A percentile compares a stretch with the other conserved stretches of the same genome.
These are phyloP conservation scores for Clarireedia sp. DNA, from an alignment of 2,329 filamentous ascomycete genomes.

Conservation along the genomic window DNA sequence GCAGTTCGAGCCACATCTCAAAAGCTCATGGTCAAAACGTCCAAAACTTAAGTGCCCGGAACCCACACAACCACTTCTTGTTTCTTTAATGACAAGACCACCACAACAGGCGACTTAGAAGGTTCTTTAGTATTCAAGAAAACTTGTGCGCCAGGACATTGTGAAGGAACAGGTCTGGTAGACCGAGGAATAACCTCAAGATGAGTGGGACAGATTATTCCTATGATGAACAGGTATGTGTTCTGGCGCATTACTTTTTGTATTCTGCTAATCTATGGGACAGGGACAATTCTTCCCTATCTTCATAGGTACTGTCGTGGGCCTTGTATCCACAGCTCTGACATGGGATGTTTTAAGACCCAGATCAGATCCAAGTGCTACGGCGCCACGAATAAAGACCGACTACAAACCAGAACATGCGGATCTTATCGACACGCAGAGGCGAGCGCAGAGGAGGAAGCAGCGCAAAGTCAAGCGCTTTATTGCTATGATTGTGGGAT, in stretches of 20 bases:
- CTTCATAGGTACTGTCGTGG: conserved; percentile 88
- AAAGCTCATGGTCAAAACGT: conserved; percentile 4
- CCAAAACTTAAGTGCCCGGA: neutral
- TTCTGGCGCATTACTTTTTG: neutral
- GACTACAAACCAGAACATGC: conserved; percentile 76
- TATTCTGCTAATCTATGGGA: conserved; percentile 12
- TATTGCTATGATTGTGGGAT: conserved; percentile 67
- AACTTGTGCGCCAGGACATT: conserved; percentile 19
- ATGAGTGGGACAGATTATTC: conserved; percentile 67
- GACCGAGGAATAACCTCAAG: conserved; percentile 21
- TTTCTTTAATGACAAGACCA: neutral
- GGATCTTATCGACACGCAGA: conserved; percentile 73
- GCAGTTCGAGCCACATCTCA: conserved; percentile 10
- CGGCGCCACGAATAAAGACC: conserved; percentile 73
- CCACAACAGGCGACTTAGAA: neutral
- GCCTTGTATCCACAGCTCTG: conserved; percentile 80
- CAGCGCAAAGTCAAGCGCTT: conserved; percentile 83
- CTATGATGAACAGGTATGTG: conserved; percentile 80
- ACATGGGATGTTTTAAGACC: conserved; percentile 83
- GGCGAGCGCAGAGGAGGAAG: conserved; percentile 80
- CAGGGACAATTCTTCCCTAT: conserved; percentile 97
- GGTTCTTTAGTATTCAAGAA: too few species aligned
- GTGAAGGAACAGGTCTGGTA: conserved; percentile 15
- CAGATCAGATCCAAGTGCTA: conserved; percentile 67
- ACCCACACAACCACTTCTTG: neutral